phyloP scores from a whole-genome alignment of 2,329 filamentous ascomycete genomes.

The Dactylellina cionopaga region DNA sequence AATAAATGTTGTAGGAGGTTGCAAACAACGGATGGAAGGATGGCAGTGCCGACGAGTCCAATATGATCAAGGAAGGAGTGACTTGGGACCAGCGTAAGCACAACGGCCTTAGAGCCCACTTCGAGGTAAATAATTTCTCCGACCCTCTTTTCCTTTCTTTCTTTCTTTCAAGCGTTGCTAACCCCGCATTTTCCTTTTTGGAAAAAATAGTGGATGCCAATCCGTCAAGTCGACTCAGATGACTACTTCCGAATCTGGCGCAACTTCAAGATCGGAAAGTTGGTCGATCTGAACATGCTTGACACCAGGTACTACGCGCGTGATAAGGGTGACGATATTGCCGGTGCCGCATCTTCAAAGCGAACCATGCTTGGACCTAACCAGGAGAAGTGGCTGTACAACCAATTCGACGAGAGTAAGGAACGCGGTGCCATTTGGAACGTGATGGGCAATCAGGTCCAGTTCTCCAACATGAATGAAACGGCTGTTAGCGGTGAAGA shows the following conservation, averaged over 20 bases:
- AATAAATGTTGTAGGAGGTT: slow-evolving; percentile 63
- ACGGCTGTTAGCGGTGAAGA: slow-evolving; percentile 48
- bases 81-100: slow-evolving; percentile 77
- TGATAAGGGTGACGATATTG: slow-evolving; percentile 69
- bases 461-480: slow-evolving; percentile 69
- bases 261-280: slow-evolving; percentile 72
- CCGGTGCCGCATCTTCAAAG: slow-evolving; percentile 72
- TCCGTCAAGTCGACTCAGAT: slow-evolving; percentile 73
- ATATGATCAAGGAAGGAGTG: slow-evolving; percentile 69
- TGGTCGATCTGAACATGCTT: slow-evolving; percentile 74
- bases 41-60: slow-evolving; percentile 71
- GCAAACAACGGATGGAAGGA: slow-evolving; percentile 74
- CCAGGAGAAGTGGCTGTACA: slow-evolving; percentile 80
- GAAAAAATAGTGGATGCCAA: slow-evolving; percentile 68
- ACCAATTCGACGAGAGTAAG: slow-evolving; percentile 68
- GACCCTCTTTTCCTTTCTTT: not conserved
- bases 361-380: slow-evolving; percentile 74
- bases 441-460: slow-evolving; percentile 75
- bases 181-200: slow-evolving; percentile 68
- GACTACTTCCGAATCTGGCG: slow-evolving; percentile 76
- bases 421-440: slow-evolving; percentile 76
- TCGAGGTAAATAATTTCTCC: slow-evolving; percentile 62
- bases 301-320: slow-evolving; percentile 77
- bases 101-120: slow-evolving; percentile 76
- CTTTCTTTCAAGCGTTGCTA: not conserved